A percentile compares a stretch with the other conserved stretches of the same genome.
These are phyloP conservation scores for Exidia glandulosa DNA, from an alignment of 768 basidiomycete species.

Conservation along the genomic window DNA sequence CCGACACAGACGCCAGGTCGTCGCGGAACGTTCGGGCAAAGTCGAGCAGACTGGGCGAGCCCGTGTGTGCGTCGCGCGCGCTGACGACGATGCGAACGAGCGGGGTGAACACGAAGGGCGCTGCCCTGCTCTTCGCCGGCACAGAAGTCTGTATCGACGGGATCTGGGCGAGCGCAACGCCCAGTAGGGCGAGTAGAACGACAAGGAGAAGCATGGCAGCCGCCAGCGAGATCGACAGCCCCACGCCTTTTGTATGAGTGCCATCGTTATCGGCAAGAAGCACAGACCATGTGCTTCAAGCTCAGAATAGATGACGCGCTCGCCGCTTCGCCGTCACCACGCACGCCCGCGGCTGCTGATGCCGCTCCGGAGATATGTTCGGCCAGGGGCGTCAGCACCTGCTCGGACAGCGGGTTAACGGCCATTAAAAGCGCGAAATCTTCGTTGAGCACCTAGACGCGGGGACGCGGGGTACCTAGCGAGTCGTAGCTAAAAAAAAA, in stretches of 20 bases:
- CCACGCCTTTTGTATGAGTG: background rate
- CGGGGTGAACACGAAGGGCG: slow-evolving; percentile 19
- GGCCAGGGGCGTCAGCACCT: too few relatives aligned
- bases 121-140: background rate
- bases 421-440: too few relatives aligned
- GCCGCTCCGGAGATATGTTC: too few relatives aligned
- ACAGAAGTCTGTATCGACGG: background rate
- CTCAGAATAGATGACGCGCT: background rate
- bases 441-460: too few relatives aligned
- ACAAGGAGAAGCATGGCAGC: background rate
- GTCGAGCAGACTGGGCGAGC: slow-evolving; percentile 21
- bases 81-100: slow-evolving; percentile 28
- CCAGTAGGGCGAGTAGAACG: background rate
- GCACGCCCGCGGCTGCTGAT: too few relatives aligned
- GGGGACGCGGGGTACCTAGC: too few relatives aligned
- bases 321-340: too few relatives aligned
- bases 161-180: background rate
- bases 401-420: too few relatives aligned
- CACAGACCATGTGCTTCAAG: background rate
- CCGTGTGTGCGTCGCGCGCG: slow-evolving; percentile 12
- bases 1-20: slow-evolving; percentile 23
- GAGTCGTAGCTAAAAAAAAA: too few relatives aligned
- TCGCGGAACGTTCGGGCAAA: slow-evolving; percentile 28
- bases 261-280: background rate
- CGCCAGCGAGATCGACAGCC: background rate